A percentile compares a stretch with the other conserved stretches of the same genome.
Evolutionary conservation across 2,329 filamentous ascomycete species (phyloP).

Genomic region (Diaporthe helianthi): DNA sequence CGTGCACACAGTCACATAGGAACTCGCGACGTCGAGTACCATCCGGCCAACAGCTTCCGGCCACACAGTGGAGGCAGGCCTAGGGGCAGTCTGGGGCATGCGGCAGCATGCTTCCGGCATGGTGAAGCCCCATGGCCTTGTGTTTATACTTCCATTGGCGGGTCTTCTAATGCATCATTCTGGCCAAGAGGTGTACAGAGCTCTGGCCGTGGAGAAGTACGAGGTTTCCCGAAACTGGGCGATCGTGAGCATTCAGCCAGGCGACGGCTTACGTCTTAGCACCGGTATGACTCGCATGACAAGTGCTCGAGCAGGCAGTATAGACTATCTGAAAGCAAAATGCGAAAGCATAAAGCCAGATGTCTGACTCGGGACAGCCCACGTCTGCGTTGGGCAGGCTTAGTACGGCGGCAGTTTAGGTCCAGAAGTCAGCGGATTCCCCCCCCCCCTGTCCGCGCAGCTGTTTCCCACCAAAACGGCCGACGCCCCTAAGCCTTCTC

Average conservation of each 20-base stretch:
- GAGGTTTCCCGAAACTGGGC: background rate
- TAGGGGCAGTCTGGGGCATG: background rate
- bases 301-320: constrained; percentile 2
- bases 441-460: too few species aligned
- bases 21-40: background rate
- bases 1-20: background rate
- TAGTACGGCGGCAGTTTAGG: background rate
- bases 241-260: background rate
- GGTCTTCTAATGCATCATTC: background rate
- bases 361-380: background rate
- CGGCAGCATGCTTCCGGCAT: constrained; percentile 3
- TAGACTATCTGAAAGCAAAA: background rate
- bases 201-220: background rate
- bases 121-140: background rate
- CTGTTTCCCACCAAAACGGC: too few species aligned
- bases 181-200: background rate
- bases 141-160: constrained; percentile 11
- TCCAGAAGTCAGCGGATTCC: too few species aligned
- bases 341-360: constrained; percentile 1
- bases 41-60: background rate
- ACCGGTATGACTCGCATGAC: constrained; percentile 3
- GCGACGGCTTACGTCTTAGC: background rate
- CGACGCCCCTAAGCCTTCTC: too few species aligned
- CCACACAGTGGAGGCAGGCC: too few species aligned
- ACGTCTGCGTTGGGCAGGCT: background rate